These are phyloP conservation scores for Pichia sp. DNA, from an alignment of 1,139 yeast genomes.

Conservation along the genomic window DNA sequence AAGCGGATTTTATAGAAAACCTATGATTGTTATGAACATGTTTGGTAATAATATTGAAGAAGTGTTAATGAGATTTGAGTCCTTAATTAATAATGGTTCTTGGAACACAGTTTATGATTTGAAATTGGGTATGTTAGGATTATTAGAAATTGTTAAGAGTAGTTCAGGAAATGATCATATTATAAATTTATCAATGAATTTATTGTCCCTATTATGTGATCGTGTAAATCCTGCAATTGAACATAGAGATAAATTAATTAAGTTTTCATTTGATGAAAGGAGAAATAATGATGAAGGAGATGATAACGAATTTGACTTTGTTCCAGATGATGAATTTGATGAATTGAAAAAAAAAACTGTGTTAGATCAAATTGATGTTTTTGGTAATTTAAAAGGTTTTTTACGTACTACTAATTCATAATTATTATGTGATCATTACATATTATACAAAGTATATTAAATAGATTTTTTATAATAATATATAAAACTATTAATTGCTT, in stretches of 20 bases:
- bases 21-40: constrained; percentile 2
- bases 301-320: constrained; percentile 36
- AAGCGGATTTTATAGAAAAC: constrained; percentile 11
- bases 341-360: constrained; percentile 52
- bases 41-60: constrained; percentile 5
- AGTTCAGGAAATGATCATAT: neutral
- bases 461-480: no score
- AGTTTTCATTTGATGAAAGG: constrained; percentile 9
- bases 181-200: constrained; percentile 1
- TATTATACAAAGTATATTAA: no score
- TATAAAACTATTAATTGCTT: constrained; percentile 14
- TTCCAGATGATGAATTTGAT: constrained; percentile 43
- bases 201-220: constrained; percentile 7
- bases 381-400: constrained; percentile 17
- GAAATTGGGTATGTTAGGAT: constrained; percentile 40
- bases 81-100: constrained; percentile 7
- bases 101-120: constrained; percentile 42
- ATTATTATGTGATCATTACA: no score
- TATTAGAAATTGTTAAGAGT: constrained; percentile 7
- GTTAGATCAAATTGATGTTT: constrained; percentile 43
- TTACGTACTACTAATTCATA: no score
- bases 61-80: constrained; percentile 10
- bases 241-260: constrained; percentile 15
- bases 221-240: constrained; percentile 13
- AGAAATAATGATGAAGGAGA: constrained; percentile 25